Evolutionary conservation across 2,329 filamentous ascomycete genomes (phyloP).

Genomic region (Didymella keratinophila): DNA sequence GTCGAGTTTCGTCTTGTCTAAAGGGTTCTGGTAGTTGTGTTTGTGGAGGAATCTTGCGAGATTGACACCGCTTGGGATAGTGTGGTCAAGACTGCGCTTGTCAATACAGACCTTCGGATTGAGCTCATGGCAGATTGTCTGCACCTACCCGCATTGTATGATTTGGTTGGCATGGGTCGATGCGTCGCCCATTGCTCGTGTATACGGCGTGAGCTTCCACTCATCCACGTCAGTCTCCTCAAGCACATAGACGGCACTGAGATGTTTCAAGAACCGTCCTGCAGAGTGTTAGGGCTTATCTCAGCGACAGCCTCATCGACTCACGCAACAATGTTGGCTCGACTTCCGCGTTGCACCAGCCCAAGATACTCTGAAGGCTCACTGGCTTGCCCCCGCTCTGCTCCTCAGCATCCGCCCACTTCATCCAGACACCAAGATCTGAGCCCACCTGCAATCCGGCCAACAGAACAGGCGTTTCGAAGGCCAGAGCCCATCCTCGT

Average conservation of each 20-base stretch:
- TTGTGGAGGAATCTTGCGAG: slow-evolving; percentile 15
- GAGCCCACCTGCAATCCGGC: slow-evolving; percentile 12
- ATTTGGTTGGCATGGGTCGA: background rate
- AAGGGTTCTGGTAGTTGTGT: slow-evolving; percentile 12
- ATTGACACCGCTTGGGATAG: slow-evolving; percentile 16
- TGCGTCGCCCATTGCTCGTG: background rate
- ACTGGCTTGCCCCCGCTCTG: background rate
- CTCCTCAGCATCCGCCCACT: slow-evolving; percentile 13
- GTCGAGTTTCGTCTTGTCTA: slow-evolving; percentile 18
- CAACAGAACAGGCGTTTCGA: slow-evolving; percentile 15
- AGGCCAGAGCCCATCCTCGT: slow-evolving; percentile 10
- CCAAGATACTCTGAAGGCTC: slow-evolving; percentile 1
- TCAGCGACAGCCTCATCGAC: background rate
- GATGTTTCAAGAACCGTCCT: background rate
- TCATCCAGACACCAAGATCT: slow-evolving; percentile 13
- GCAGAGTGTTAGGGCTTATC: background rate
- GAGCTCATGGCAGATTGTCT: background rate
- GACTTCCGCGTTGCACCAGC: slow-evolving; percentile 7
- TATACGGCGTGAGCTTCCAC: background rate
- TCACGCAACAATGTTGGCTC: slow-evolving; percentile 1
- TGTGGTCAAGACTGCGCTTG: slow-evolving; percentile 6
- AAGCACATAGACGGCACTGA: background rate
- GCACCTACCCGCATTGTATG: background rate
- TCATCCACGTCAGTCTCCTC: background rate
- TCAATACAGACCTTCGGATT: background rate